These are phyloP conservation scores for Nelumbo lutea DNA, from an alignment of 164 flowering plant genomes.

Conservation along the genomic window DNA sequence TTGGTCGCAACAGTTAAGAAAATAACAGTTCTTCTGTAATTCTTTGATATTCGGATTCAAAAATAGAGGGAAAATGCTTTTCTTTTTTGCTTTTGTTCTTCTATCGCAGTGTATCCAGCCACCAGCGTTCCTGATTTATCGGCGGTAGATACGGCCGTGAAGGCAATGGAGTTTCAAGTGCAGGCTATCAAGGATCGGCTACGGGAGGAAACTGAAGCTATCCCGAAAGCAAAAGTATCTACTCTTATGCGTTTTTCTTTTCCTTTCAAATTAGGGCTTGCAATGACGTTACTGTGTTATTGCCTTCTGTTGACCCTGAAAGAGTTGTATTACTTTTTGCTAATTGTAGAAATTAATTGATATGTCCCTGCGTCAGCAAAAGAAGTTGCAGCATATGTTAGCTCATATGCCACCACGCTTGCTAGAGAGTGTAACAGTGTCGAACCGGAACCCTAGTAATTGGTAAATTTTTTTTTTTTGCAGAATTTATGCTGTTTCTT, in stretches of 20 bases:
- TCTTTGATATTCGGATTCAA: not conserved
- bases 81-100: not conserved
- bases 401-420: slow-evolving; percentile 37
- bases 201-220: slow-evolving; percentile 68
- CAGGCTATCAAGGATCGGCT: slow-evolving; percentile 66
- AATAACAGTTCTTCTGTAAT: not conserved
- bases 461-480: slow-evolving; percentile 20
- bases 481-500: not conserved
- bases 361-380: slow-evolving; percentile 68
- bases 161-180: slow-evolving; percentile 80
- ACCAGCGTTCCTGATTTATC: slow-evolving; percentile 57
- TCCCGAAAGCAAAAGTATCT: slow-evolving; percentile 79
- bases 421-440: slow-evolving; percentile 27
- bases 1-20: slow-evolving; percentile 78
- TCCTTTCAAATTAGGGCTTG: not conserved
- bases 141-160: slow-evolving; percentile 55
- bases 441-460: slow-evolving; percentile 23
- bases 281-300: not conserved
- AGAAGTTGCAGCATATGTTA: slow-evolving; percentile 65
- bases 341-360: slow-evolving; percentile 65
- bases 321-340: not conserved
- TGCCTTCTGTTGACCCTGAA: not conserved
- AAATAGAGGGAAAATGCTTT: not conserved
- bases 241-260: slow-evolving; percentile 3
- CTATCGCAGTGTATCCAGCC: slow-evolving; percentile 61